Percentiles rank a stretch among this genome's conserved stretches.
These are phyloP conservation scores for Nakaseomyces bracarensis DNA, from an alignment of 1,139 yeast species.

Conservation along the genomic window DNA sequence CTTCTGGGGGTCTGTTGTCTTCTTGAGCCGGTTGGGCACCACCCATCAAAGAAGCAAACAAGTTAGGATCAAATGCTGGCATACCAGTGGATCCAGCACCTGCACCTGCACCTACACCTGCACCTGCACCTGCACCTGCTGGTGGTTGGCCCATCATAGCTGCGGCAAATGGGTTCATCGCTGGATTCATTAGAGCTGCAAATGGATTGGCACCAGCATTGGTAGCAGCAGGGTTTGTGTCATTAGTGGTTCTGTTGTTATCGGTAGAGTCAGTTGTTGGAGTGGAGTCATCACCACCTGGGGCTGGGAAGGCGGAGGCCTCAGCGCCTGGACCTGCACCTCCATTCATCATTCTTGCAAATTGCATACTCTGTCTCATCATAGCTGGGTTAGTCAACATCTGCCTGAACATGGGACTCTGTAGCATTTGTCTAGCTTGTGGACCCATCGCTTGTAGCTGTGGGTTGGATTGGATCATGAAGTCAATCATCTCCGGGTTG, in stretches of 20 bases:
- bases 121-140: too few relatives aligned
- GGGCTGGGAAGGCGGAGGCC: slow-evolving; percentile 32
- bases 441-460: slow-evolving; percentile 84
- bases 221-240: neutral
- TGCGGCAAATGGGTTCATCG: slow-evolving; percentile 38
- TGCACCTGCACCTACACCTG: slow-evolving; percentile 3
- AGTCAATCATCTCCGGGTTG: slow-evolving; percentile 78
- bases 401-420: slow-evolving; percentile 73
- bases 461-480: slow-evolving; percentile 74
- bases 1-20: slow-evolving; percentile 93
- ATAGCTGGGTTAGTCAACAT: slow-evolving; percentile 81
- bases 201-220: slow-evolving; percentile 42
- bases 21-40: slow-evolving; percentile 30
- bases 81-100: slow-evolving; percentile 17
- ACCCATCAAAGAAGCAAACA: slow-evolving; percentile 37
- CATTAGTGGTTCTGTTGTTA: slow-evolving; percentile 5
- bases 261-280: slow-evolving; percentile 13
- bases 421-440: slow-evolving; percentile 77
- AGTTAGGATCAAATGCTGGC: slow-evolving; percentile 33
- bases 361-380: slow-evolving; percentile 73
- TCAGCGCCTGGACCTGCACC: slow-evolving; percentile 20
- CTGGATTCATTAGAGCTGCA: slow-evolving; percentile 40
- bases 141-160: slow-evolving; percentile 12
- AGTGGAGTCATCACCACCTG: slow-evolving; percentile 26
- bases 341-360: slow-evolving; percentile 47